Percentiles rank a stretch among this genome's conserved stretches.
Evolutionary conservation across 805 yeast species (phyloP).

Genomic region (Starmerella kuoi): DNA sequence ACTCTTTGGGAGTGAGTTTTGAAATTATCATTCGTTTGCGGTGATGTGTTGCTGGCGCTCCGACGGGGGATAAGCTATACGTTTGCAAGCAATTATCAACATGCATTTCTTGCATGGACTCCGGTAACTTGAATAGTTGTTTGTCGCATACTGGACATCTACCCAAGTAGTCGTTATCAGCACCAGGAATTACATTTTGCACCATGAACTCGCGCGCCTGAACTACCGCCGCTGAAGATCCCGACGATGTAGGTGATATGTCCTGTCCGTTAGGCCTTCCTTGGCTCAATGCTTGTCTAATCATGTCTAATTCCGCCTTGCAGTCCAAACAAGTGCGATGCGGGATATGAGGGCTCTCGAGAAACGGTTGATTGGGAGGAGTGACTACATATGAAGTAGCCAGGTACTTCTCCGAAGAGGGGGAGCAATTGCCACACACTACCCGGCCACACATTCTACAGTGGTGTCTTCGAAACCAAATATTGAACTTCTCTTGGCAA

Average conservation of each 20-base stretch:
- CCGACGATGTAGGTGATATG: background rate
- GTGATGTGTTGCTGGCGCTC: slow-evolving; percentile 17
- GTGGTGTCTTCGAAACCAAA: slow-evolving; percentile 68
- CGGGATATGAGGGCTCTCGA: slow-evolving; percentile 41
- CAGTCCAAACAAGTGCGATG: slow-evolving; percentile 72
- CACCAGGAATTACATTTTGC: slow-evolving; percentile 19
- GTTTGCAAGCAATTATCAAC: slow-evolving; percentile 50
- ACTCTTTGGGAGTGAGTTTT: slow-evolving; percentile 30
- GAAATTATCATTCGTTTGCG: slow-evolving; percentile 74
- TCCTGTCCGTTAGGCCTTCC: background rate
- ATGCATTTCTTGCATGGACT: slow-evolving; percentile 46
- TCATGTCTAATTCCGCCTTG: slow-evolving; percentile 46
- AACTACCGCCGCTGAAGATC: slow-evolving; percentile 1
- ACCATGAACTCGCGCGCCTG: slow-evolving; percentile 19
- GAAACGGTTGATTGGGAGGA: slow-evolving; percentile 38
- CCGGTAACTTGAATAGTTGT: slow-evolving; percentile 23
- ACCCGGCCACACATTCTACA: slow-evolving; percentile 67
- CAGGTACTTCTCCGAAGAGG: slow-evolving; percentile 40
- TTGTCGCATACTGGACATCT: slow-evolving; percentile 33
- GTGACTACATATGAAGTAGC: slow-evolving; percentile 48
- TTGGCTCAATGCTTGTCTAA: slow-evolving; percentile 32
- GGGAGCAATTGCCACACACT: slow-evolving; percentile 60
- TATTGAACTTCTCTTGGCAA: slow-evolving; percentile 42
- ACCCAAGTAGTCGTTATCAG: slow-evolving; percentile 26
- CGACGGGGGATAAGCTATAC: slow-evolving; percentile 33